Evolutionary conservation across 2,329 filamentous ascomycete species (phyloP).

Genomic region (Hypocrella siamensis): DNA sequence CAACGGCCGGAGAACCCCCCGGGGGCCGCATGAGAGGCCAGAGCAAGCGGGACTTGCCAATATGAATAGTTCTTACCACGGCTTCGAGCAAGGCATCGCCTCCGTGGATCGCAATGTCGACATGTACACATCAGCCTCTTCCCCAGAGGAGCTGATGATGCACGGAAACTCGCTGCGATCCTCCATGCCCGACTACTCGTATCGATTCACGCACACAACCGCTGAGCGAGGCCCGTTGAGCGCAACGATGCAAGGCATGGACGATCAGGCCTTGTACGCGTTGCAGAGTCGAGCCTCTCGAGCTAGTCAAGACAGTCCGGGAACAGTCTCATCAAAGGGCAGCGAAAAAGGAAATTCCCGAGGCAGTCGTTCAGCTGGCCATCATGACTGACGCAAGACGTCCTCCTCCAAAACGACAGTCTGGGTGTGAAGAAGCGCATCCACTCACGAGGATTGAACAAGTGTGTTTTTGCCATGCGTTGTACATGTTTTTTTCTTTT

Average conservation of each 20-base stretch:
- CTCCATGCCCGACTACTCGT: constrained; percentile 11
- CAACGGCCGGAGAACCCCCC: neutral
- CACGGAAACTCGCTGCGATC: constrained; percentile 6
- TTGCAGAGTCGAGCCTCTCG: neutral
- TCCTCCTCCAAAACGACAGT: neutral
- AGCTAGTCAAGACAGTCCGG: neutral
- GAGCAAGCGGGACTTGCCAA: neutral
- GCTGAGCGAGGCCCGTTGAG: constrained; percentile 1
- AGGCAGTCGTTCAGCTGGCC: neutral
- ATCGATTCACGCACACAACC: constrained; percentile 15
- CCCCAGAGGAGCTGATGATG: constrained; percentile 5
- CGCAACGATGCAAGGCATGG: constrained; percentile 1
- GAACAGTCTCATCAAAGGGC: neutral
- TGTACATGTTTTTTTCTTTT: too few species aligned
- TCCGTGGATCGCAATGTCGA: constrained; percentile 3
- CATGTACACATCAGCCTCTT: constrained; percentile 6
- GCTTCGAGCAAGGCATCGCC: neutral
- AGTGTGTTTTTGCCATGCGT: constrained; percentile 1
- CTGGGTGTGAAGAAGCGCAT: neutral
- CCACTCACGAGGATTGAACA: neutral
- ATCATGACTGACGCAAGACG: constrained; percentile 1
- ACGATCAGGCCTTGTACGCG: constrained; percentile 1
- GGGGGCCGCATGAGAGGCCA: neutral
- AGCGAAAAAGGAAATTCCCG: neutral
- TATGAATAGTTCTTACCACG: neutral